Conservation (phyloP, 176 grass and related monocot species). For the Miscanthus lutarioriparius region DNA sequence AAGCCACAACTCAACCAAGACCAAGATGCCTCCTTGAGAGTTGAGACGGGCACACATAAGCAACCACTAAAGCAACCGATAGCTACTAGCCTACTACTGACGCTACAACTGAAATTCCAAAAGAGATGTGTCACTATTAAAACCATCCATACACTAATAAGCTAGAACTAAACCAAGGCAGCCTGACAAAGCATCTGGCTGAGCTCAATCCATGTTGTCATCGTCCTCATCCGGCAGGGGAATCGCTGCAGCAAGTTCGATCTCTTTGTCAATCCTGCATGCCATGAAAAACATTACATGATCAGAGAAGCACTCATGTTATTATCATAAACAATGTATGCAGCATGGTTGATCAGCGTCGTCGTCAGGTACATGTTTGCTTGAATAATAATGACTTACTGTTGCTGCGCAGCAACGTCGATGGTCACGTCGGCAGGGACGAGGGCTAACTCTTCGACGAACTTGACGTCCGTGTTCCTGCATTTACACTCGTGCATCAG, state of each 20-base stretch:
- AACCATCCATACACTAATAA: background rate
- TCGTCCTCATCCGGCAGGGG: slow-evolving; percentile 73
- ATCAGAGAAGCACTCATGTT: background rate
- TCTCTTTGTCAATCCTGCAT: slow-evolving; percentile 56
- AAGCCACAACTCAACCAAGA: background rate
- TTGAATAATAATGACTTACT: slow-evolving; percentile 40
- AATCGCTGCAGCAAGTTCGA: slow-evolving; percentile 48
- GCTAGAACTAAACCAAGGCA: slow-evolving; percentile 7
- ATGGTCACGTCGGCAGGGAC: slow-evolving; percentile 59
- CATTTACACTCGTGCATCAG: background rate
- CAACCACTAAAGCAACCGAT: background rate
- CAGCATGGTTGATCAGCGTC: background rate
- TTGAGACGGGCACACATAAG: background rate
- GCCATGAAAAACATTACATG: background rate
- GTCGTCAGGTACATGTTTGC: background rate
- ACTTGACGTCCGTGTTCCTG: slow-evolving; percentile 49
- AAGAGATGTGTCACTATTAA: background rate
- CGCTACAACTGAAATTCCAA: slow-evolving; percentile 8
- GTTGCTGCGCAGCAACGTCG: slow-evolving; percentile 45
- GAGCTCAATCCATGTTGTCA: slow-evolving; percentile 44
- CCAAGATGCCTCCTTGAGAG: too few species aligned
- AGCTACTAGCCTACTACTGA: background rate
- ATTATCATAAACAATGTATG: background rate
- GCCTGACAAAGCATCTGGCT: background rate
- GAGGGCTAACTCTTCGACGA: slow-evolving; percentile 58